Evolutionary conservation across 148 eudicot species (phyloP), one percentile per base, ranked within the genome.

Genomic region (Heliosperma pusillum): DNA sequence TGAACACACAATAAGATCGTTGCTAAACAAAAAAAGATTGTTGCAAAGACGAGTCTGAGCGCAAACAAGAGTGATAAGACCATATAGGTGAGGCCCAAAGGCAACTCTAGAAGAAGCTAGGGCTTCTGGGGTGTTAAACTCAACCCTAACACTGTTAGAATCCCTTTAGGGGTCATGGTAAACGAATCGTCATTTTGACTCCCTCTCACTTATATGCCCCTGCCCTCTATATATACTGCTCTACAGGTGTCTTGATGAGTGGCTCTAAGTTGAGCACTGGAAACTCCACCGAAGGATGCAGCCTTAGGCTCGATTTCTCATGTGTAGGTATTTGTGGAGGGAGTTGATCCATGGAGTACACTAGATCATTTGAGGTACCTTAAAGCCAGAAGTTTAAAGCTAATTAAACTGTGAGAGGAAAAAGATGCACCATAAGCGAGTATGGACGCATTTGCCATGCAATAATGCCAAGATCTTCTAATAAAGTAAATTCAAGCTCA

Each of bases 1-100:
- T 45, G n/a, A 71, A 61, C 26, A 65, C 45, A n/a, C 45, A 76
- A 42, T 59, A 76, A 3, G 19, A 59, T 20, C 22, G 29, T 21
- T 60, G 26, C 3, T 26, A 68, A 33, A 33, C 3, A 1, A 1
- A 33, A 33, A 33, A 33, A 33, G 5, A 33, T 33, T 2, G 5
- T 33, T 2, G 36, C 5, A 33, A n/a, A n/a, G n/a, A n/a, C n/a
- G n/a, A n/a, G n/a, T n/a, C n/a, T n/a, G n/a, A n/a, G n/a, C n/a
- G n/a, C n/a, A n/a, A n/a, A n/a, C n/a, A n/a, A n/a, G n/a, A n/a
- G n/a, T n/a, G n/a, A n/a, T n/a, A n/a, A 33, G 36, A 33, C 36
- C 36, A 33, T 33, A 33, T 33, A 2, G 36, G 36, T 33, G 36
- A 33, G 5, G 2, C 36, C 5, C 36, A 6, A 33, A 33, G 36